A percentile compares a stretch with the other conserved stretches of the same genome.
Evolutionary conservation across 108 stramenopile species (phyloP).

Genomic region (Nitzschia putrida): DNA sequence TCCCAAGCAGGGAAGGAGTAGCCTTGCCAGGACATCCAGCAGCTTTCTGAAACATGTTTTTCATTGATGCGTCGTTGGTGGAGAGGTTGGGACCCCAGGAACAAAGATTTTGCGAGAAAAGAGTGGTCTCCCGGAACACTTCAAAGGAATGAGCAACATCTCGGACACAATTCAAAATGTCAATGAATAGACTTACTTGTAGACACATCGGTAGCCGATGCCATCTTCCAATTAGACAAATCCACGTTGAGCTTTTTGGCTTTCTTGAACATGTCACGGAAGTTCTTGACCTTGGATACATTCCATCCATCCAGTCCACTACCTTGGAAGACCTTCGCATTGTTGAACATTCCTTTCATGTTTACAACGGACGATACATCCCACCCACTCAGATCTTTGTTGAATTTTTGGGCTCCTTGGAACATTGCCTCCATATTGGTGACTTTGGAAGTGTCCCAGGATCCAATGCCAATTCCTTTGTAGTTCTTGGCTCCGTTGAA

Average conservation of each 20-base stretch:
- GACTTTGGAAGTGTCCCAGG: constrained; percentile 41
- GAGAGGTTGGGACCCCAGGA: background rate
- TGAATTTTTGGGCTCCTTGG: constrained; percentile 21
- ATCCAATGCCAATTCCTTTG: constrained; percentile 8
- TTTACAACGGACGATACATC: constrained; percentile 34
- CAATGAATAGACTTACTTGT: background rate
- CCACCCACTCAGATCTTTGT: constrained; percentile 31
- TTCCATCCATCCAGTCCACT: constrained; percentile 29
- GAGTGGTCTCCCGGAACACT: background rate
- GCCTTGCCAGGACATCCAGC: background rate
- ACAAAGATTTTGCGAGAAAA: background rate
- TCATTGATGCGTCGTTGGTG: background rate
- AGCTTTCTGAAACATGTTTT: background rate
- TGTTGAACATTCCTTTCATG: constrained; percentile 35
- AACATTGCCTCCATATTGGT: constrained; percentile 34
- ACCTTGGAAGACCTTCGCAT: constrained; percentile 25
- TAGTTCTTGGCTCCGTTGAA: constrained; percentile 9
- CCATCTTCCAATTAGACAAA: constrained; percentile 28
- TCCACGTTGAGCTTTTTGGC: constrained; percentile 34
- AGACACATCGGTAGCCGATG: background rate
- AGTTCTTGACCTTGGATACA: constrained; percentile 22
- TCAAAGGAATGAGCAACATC: background rate
- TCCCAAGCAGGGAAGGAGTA: background rate
- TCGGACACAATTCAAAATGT: background rate
- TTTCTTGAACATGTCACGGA: constrained; percentile 36